Conservation (phyloP, 805 yeast genomes). For the Metschnikowia colocasiae region DNA sequence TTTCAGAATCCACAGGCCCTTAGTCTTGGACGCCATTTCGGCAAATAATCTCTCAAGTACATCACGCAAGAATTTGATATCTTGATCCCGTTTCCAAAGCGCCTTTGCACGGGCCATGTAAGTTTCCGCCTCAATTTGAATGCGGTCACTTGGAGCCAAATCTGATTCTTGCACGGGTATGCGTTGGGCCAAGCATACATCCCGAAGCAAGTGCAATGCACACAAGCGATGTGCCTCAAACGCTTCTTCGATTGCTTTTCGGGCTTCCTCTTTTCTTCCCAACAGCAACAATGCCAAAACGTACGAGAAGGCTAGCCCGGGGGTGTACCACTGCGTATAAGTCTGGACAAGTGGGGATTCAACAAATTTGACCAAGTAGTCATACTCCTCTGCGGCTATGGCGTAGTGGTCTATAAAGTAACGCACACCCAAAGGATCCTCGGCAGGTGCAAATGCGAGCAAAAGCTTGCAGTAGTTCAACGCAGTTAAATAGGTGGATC, state of each 20-base stretch:
- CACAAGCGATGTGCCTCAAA: conserved; percentile 55
- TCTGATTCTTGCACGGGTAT: conserved; percentile 3
- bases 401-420: conserved; percentile 81
- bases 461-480: conserved; percentile 68
- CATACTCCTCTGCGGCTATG: conserved; percentile 58
- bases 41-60: conserved; percentile 30
- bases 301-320: conserved; percentile 64
- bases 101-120: conserved; percentile 54
- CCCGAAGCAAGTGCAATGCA: conserved; percentile 47
- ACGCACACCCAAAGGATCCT: conserved; percentile 82
- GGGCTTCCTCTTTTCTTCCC: conserved; percentile 44
- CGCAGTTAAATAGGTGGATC: conserved; percentile 77
- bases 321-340: conserved; percentile 66
- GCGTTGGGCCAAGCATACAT: conserved; percentile 35
- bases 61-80: conserved; percentile 46
- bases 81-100: conserved; percentile 50
- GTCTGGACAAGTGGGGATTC: conserved; percentile 54
- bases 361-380: conserved; percentile 56
- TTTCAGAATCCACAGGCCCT: conserved; percentile 12
- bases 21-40: neutral
- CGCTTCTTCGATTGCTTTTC: conserved; percentile 45
- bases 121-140: conserved; percentile 48
- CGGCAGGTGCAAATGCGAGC: conserved; percentile 65
- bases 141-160: conserved; percentile 23
- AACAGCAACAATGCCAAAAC: conserved; percentile 58